phyloP scores from a whole-genome alignment of 345 rosid genomes.

The Firmiana major region DNA sequence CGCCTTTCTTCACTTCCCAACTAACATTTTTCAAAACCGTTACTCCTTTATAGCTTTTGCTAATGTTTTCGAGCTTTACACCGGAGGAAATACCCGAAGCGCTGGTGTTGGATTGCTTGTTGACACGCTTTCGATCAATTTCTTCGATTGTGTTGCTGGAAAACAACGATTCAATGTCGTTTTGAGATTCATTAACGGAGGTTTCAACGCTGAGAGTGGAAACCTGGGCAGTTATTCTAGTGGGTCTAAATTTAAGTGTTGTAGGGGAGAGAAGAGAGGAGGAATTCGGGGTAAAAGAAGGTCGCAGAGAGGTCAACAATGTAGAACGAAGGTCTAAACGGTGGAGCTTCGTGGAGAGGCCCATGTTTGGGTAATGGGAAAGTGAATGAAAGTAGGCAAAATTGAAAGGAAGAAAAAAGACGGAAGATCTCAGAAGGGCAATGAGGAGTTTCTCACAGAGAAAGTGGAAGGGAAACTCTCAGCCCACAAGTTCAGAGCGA shows the following conservation, averaged over 20 bases:
- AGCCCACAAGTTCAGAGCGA: not conserved
- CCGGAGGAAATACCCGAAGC: slow-evolving; percentile 89
- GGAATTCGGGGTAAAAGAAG: slow-evolving; percentile 22
- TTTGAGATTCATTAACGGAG: slow-evolving; percentile 33
- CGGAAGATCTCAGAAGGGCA: not conserved
- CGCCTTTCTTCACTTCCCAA: slow-evolving; percentile 94
- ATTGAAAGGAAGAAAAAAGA: not conserved
- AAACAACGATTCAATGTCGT: slow-evolving; percentile 73
- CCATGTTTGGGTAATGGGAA: slow-evolving; percentile 41
- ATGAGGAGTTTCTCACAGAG: slow-evolving; percentile 6
- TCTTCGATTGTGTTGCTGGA: slow-evolving; percentile 33
- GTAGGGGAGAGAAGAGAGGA: slow-evolving; percentile 18
- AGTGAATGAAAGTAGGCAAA: not conserved
- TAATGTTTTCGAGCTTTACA: slow-evolving; percentile 72
- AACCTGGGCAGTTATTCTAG: slow-evolving; percentile 34
- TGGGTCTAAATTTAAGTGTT: slow-evolving; percentile 21
- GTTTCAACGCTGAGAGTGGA: slow-evolving; percentile 57
- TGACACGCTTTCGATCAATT: slow-evolving; percentile 32
- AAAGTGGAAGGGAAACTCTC: slow-evolving; percentile 19
- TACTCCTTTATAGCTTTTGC: slow-evolving; percentile 77
- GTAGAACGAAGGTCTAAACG: slow-evolving; percentile 55
- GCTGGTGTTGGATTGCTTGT: slow-evolving; percentile 38
- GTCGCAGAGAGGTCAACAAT: slow-evolving; percentile 43
- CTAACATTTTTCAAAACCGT: slow-evolving; percentile 73
- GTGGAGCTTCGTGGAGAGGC: slow-evolving; percentile 56